Conservation (phyloP, 257 asterid genomes). For the Paraleonurus japonicus region DNA sequence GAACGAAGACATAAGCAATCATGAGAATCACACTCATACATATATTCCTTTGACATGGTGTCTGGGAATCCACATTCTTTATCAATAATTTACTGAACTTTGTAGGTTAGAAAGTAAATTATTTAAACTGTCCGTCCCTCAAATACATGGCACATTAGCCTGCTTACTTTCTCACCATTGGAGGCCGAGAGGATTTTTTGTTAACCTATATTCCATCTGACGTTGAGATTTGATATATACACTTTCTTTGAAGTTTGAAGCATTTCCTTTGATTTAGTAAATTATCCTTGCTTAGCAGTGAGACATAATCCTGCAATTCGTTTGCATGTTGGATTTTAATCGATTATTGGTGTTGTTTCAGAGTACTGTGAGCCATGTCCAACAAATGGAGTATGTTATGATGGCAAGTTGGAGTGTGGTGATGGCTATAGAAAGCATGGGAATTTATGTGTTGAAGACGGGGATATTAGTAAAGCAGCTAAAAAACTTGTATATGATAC, state of each 20-base stretch:
- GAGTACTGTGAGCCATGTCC: slow-evolving; percentile 88
- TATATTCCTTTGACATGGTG: background rate
- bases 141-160: background rate
- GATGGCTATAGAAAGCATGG: slow-evolving; percentile 64
- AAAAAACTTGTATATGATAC: slow-evolving; percentile 50
- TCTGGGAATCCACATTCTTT: background rate
- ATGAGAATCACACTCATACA: background rate
- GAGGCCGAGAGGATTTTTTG: slow-evolving; percentile 9
- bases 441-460: slow-evolving; percentile 69
- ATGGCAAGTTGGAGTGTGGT: slow-evolving; percentile 73
- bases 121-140: background rate
- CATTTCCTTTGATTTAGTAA: background rate
- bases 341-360: slow-evolving; percentile 36
- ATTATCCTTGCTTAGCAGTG: slow-evolving; percentile 10
- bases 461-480: slow-evolving; percentile 59
- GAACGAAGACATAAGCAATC: background rate
- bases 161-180: background rate
- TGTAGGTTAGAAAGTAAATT: slow-evolving; percentile 3
- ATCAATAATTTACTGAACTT: background rate
- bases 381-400: slow-evolving; percentile 64
- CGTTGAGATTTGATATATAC: background rate
- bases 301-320: background rate
- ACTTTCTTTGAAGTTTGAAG: background rate
- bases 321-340: slow-evolving; percentile 11
- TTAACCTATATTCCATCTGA: background rate